A percentile compares a stretch with the other conserved stretches of the same genome.
phyloP scores from a whole-genome alignment of 2,329 filamentous ascomycete species.

The Aureobasidium pullulans region DNA sequence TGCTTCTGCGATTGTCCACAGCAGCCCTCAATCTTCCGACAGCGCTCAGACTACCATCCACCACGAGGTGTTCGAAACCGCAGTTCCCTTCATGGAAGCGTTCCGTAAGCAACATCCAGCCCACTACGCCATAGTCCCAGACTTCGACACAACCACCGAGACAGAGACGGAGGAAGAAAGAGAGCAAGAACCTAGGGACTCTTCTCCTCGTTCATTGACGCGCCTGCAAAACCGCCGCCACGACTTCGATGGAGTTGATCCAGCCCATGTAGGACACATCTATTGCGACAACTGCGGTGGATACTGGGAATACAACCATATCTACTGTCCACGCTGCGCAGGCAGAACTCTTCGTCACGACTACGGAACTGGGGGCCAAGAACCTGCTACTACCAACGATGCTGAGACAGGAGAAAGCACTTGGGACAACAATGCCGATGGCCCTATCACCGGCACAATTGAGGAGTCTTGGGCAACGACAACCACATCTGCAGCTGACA shows the following conservation, averaged over 20 bases:
- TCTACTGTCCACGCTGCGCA: not conserved
- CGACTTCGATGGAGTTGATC: no score
- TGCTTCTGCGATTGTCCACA: not conserved
- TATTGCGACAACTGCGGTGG: not conserved
- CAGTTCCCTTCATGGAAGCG: not conserved
- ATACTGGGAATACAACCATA: not conserved
- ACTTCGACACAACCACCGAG: not conserved
- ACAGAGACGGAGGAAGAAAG: not conserved
- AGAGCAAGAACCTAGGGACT: no score
- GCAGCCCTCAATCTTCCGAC: not conserved
- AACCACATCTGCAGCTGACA: not conserved
- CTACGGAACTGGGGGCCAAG: not conserved
- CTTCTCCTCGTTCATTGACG: no score
- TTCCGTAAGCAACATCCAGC: not conserved
- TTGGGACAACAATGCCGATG: not conserved
- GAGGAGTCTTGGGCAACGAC: not conserved
- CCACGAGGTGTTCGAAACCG: not conserved
- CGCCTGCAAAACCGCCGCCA: no score
- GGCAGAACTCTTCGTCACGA: not conserved
- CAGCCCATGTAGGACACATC: not conserved
- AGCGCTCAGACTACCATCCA: not conserved
- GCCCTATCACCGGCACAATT: not conserved
- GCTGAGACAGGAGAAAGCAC: not conserved
- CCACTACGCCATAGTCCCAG: not conserved
- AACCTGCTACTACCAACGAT: not conserved